phyloP scores from a whole-genome alignment of 164 flowering plant species.

The Taxillus chinensis region DNA sequence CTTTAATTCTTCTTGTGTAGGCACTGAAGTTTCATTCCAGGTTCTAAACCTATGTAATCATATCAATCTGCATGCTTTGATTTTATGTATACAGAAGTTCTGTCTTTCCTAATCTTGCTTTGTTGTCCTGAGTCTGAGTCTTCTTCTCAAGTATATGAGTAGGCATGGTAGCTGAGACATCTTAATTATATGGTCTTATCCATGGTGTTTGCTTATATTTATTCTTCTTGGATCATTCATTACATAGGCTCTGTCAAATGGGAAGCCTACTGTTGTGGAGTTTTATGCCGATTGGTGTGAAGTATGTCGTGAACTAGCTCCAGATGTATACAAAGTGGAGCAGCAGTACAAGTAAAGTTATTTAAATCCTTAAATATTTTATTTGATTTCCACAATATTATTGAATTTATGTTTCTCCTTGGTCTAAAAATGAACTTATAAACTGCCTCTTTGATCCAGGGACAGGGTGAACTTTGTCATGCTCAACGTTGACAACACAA shows the following conservation, averaged over 20 bases:
- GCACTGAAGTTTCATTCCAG: too few relatives aligned
- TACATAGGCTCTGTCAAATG: conserved; percentile 76
- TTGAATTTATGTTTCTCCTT: not conserved
- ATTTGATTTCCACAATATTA: not conserved
- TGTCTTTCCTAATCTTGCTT: too few relatives aligned
- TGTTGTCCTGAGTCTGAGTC: too few relatives aligned
- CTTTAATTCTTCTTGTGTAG: too few relatives aligned
- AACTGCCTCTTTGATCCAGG: conserved; percentile 22
- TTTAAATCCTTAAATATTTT: not conserved
- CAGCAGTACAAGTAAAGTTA: conserved; percentile 73
- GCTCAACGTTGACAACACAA: conserved; percentile 98
- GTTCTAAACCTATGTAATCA: too few relatives aligned
- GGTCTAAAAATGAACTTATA: not conserved
- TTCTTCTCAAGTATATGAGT: too few relatives aligned
- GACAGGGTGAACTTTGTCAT: conserved; percentile 88
- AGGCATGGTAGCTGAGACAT: too few relatives aligned
- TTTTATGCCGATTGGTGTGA: conserved; percentile 99
- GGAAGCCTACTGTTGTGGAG: conserved; percentile 95
- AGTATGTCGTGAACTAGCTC: conserved; percentile 91
- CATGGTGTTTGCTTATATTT: not conserved
- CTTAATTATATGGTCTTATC: not conserved
- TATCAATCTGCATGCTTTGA: too few relatives aligned
- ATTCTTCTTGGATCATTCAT: not conserved
- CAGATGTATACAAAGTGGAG: conserved; percentile 89
- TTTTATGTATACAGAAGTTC: too few relatives aligned